Percentiles rank a stretch among this genome's conserved stretches.
These are phyloP conservation scores for Lagerstroemia speciosa DNA, from an alignment of 345 rosid species.

Conservation along the genomic window DNA sequence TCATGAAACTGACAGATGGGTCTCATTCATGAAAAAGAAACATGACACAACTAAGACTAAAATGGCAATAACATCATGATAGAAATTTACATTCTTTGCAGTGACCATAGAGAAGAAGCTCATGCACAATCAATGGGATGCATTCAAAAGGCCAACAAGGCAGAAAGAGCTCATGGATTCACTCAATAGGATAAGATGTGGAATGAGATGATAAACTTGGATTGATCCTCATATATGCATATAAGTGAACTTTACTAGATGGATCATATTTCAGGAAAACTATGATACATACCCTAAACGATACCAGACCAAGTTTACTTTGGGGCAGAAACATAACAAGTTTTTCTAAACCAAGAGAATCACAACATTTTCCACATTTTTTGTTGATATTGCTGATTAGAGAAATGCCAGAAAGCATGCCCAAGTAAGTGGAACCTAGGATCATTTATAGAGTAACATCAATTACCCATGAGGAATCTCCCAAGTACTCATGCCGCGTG, in stretches of 20 bases:
- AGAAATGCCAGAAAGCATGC: neutral
- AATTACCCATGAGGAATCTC: conserved; percentile 97
- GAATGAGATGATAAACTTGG: neutral
- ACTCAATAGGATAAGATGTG: neutral
- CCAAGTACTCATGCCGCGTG: conserved; percentile 99
- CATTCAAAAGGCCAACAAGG: neutral
- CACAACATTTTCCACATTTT: neutral
- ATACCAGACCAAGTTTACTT: neutral
- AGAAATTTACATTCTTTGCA: neutral
- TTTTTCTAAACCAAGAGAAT: neutral
- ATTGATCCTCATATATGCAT: neutral
- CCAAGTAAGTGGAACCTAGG: neutral
- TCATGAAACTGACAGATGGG: neutral
- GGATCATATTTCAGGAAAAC: neutral
- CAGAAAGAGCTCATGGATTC: neutral
- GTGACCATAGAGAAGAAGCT: neutral
- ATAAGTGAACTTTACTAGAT: neutral
- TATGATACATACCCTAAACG: neutral
- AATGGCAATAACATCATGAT: neutral
- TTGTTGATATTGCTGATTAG: neutral
- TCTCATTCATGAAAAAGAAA: neutral
- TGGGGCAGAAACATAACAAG: neutral
- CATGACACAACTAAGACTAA: neutral
- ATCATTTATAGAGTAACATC: neutral
- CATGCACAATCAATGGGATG: neutral